Base-by-base conservation (phyloP, 2,329 filamentous ascomycete genomes). In the Trichoderma harzianum region DNA sequence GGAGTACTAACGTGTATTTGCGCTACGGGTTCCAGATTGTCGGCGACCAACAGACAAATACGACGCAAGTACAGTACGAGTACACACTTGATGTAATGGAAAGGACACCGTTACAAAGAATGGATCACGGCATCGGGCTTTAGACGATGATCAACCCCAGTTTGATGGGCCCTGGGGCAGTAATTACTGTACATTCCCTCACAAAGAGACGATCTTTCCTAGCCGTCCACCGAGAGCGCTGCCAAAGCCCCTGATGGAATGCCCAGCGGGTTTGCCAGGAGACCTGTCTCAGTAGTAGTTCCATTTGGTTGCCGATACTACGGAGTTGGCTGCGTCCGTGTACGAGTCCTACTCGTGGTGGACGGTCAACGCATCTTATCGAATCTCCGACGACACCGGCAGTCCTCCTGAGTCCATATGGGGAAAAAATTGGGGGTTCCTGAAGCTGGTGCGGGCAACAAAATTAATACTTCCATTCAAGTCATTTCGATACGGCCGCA, bases 11-110 rank as follows among this genome's bases (percentile, higher is more conserved):
- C 11, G 21, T 7, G 28, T 16, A 16, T 65, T 51, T 65, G 26
- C 62, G 47, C 63, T 55, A 51, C 66, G 53, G 66, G 66, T 69
- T 61, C 66, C 66, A 61, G 66, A 69, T 21, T 26, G 30, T 69
- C 66, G 66, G 66, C 66, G 66, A 69, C 28, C 66, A 69, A 51
- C 34, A 28, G 28, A 60, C 18, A 26, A 61, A 57, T 18, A 39
- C 43, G 32, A 21, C 34, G 3, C 18, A 30, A 32, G 39, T 64
- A 51, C 26, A 16, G 21, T 18, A 61, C 11, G 43, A 53, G 16
- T 39, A 36, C 26, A 30, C 18, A 32, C 26, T 32, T 12, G 26
- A 32, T n/a, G 55, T 28, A 58, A n/a, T 30, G 26, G 51, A 67
- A 58, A 26, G 53, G 7, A 30, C 24, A 21, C 32, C 30, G 18